Evolutionary conservation across 2,329 filamentous ascomycete genomes (phyloP).

Genomic region (Aspergillus jensenii): DNA sequence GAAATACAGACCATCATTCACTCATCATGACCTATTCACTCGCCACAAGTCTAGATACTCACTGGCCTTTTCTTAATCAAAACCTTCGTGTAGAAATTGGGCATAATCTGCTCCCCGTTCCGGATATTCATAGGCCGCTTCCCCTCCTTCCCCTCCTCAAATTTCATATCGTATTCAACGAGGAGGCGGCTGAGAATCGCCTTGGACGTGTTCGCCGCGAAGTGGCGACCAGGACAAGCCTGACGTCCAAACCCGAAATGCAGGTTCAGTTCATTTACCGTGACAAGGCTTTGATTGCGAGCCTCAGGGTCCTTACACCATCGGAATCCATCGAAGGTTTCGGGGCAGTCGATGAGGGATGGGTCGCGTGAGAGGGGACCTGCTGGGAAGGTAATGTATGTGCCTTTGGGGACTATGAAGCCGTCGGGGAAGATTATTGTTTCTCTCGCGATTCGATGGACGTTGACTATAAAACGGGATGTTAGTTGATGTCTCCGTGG

Average conservation of each 20-base stretch:
- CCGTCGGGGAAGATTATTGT: slow-evolving; percentile 26
- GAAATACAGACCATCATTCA: background rate
- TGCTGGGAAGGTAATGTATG: slow-evolving; percentile 30
- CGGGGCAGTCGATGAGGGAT: slow-evolving; percentile 20
- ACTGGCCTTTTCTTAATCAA: slow-evolving; percentile 22
- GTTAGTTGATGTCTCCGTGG: background rate
- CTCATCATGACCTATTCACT: background rate
- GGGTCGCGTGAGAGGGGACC: slow-evolving; percentile 30
- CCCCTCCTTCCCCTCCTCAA: slow-evolving; percentile 15
- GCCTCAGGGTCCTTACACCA: slow-evolving; percentile 24
- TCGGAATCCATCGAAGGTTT: slow-evolving; percentile 28
- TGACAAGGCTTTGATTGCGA: slow-evolving; percentile 19
- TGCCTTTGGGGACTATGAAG: slow-evolving; percentile 21
- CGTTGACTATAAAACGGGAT: slow-evolving; percentile 20
- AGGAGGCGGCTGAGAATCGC: slow-evolving; percentile 28
- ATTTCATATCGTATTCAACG: slow-evolving; percentile 31
- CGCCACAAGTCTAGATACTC: background rate
- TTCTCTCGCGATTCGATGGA: slow-evolving; percentile 29
- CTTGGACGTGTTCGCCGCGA: slow-evolving; percentile 25
- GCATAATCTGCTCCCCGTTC: slow-evolving; percentile 31
- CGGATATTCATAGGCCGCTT: slow-evolving; percentile 23
- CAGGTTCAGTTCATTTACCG: slow-evolving; percentile 21
- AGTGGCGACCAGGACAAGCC: slow-evolving; percentile 27
- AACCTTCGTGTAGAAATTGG: slow-evolving; percentile 21
- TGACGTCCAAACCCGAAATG: slow-evolving; percentile 29